These are phyloP conservation scores for Tylopilus sp. DNA, from an alignment of 768 basidiomycete species.

Conservation along the genomic window DNA sequence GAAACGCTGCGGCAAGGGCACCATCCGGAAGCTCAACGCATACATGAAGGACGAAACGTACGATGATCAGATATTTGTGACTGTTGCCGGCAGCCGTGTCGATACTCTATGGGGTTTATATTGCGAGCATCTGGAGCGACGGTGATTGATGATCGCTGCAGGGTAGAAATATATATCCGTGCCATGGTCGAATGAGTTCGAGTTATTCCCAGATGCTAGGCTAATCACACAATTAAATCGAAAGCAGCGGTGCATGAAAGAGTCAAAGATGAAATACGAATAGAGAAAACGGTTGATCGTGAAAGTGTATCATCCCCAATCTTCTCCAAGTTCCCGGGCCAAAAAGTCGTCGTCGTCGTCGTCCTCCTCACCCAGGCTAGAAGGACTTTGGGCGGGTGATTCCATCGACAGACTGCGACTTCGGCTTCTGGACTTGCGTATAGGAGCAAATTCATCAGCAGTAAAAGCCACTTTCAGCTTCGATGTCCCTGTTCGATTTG, in stretches of 20 bases:
- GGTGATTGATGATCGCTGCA: background rate
- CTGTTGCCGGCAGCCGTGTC: constrained; percentile 50
- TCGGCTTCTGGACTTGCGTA: constrained; percentile 20
- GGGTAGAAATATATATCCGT: background rate
- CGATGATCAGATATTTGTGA: constrained; percentile 48
- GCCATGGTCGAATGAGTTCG: background rate
- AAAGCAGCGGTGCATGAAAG: constrained; percentile 14
- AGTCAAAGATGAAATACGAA: background rate
- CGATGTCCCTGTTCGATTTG: constrained; percentile 62
- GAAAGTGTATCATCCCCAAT: constrained; percentile 55
- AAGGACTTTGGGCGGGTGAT: constrained; percentile 7
- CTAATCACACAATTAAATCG: constrained; percentile 23
- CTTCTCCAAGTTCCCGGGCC: constrained; percentile 76
- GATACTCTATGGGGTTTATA: constrained; percentile 59
- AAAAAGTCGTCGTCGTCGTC: constrained; percentile 77
- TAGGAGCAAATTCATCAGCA: constrained; percentile 45
- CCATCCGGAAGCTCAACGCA: constrained; percentile 56
- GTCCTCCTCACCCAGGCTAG: constrained; percentile 39
- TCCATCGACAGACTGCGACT: constrained; percentile 18
- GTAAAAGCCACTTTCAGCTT: constrained; percentile 65
- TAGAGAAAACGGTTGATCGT: background rate
- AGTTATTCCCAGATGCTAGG: constrained; percentile 9
- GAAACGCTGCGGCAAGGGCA: constrained; percentile 47
- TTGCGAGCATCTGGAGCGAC: constrained; percentile 35
- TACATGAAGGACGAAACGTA: constrained; percentile 49